A percentile compares a stretch with the other conserved stretches of the same genome.
phyloP scores from a whole-genome alignment of 2,329 filamentous ascomycete species.

The Colletotrichum lindemuthianum region DNA sequence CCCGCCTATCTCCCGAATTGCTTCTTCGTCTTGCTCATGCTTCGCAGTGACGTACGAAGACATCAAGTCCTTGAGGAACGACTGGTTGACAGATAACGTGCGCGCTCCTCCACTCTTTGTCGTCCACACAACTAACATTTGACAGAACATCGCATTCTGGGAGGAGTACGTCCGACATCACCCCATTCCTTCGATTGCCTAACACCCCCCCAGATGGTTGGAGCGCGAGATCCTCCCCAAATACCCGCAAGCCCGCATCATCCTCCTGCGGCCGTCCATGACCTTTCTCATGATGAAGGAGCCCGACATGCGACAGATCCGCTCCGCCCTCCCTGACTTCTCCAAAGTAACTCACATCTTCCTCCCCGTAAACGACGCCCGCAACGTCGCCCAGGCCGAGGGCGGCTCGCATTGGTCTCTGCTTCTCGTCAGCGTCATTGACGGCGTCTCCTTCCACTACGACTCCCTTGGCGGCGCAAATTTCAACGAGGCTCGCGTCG shows the following conservation, averaged over 20 bases:
- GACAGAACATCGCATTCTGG: slow-evolving; percentile 94
- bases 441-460: slow-evolving; percentile 96
- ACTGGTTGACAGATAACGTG: slow-evolving; percentile 98
- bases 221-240: slow-evolving; percentile 86
- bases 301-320: slow-evolving; percentile 63
- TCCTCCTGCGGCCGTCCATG: slow-evolving; percentile 92
- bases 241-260: slow-evolving; percentile 85
- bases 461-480: slow-evolving; percentile 86
- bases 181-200: slow-evolving; percentile 9
- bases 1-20: background rate
- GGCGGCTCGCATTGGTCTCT: slow-evolving; percentile 96
- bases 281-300: slow-evolving; percentile 89
- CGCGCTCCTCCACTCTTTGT: slow-evolving; percentile 41
- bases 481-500: slow-evolving; percentile 74
- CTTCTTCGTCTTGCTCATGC: slow-evolving; percentile 17
- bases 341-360: slow-evolving; percentile 88
- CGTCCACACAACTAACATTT: slow-evolving; percentile 38
- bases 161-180: slow-evolving; percentile 74
- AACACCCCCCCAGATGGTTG: slow-evolving; percentile 68
- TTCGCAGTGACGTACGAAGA: slow-evolving; percentile 84
- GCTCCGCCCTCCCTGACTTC: slow-evolving; percentile 83
- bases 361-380: slow-evolving; percentile 91
- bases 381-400: slow-evolving; percentile 80
- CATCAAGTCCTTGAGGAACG: slow-evolving; percentile 85
- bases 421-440: slow-evolving; percentile 86